These are phyloP conservation scores for Neohortaea acidophila DNA, from an alignment of 495 filamentous ascomycete species.

Conservation along the genomic window DNA sequence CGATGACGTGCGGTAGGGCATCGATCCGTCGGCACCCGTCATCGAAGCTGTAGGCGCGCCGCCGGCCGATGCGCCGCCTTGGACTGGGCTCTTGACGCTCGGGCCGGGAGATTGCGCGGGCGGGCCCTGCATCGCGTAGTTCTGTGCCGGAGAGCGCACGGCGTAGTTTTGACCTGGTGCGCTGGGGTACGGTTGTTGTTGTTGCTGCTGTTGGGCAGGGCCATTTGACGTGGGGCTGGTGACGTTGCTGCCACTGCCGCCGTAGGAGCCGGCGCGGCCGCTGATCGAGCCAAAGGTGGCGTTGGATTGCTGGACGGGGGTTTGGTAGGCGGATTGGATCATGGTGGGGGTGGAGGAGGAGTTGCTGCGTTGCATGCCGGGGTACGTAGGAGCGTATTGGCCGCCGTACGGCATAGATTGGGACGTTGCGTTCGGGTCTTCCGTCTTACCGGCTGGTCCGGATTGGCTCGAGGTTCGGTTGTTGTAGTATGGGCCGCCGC, in stretches of 20 bases:
- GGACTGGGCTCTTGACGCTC: conserved; percentile 4
- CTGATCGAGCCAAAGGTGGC: conserved; percentile 14
- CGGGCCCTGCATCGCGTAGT: conserved; percentile 8
- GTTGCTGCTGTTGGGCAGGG: not conserved
- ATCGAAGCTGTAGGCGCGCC: too few species aligned
- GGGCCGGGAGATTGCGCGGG: conserved; percentile 6
- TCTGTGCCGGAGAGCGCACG: conserved; percentile 10
- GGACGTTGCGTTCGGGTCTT: conserved; percentile 2
- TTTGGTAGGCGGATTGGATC: conserved; percentile 11
- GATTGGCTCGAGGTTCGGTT: not conserved
- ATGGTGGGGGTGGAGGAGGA: conserved; percentile 5
- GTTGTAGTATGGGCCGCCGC: too few species aligned
- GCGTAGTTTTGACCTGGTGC: conserved; percentile 4
- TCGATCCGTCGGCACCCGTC: too few species aligned
- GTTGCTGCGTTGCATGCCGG: conserved; percentile 1
- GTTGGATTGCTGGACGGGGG: conserved; percentile 2
- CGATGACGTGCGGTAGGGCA: too few species aligned
- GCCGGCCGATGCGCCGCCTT: too few species aligned
- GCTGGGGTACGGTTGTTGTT: too few species aligned
- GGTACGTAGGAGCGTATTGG: conserved; percentile 7
- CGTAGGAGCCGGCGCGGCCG: conserved; percentile 10
- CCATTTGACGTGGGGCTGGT: conserved; percentile 1
- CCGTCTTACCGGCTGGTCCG: conserved; percentile 5
- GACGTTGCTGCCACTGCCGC: conserved; percentile 7
- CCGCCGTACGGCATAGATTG: conserved; percentile 1